These are phyloP conservation scores for Colletotrichum sojae DNA, from an alignment of 2,329 filamentous ascomycete species.

Conservation along the genomic window DNA sequence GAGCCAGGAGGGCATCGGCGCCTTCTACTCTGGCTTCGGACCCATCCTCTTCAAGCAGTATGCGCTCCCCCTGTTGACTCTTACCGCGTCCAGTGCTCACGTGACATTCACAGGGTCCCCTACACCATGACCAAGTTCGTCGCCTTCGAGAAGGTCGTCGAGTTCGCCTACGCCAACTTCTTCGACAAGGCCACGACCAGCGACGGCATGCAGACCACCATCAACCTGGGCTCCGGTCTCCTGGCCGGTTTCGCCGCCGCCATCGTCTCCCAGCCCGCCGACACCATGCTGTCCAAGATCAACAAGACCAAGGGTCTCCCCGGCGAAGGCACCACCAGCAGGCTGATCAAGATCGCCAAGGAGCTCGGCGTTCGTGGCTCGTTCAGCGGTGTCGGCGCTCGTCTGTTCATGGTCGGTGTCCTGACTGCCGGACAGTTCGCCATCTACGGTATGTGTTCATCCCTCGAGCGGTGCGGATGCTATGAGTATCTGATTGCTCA, in stretches of 20 bases:
- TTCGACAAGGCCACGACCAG: conserved; percentile 83
- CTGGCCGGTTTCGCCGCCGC: conserved; percentile 83
- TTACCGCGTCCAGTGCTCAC: background rate
- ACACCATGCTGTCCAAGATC: conserved; percentile 95
- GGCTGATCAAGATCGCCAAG: conserved; percentile 88
- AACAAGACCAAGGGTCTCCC: conserved; percentile 93
- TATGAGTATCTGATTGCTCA: background rate
- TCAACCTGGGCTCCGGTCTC: conserved; percentile 77
- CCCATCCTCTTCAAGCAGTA: conserved; percentile 87
- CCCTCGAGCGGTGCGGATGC: background rate
- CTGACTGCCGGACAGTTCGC: conserved; percentile 86
- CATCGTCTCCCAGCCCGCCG: conserved; percentile 88
- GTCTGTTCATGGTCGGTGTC: conserved; percentile 74
- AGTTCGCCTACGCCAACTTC: conserved; percentile 71
- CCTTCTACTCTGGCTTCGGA: conserved; percentile 93
- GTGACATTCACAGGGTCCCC: conserved; percentile 73
- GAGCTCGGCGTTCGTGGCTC: conserved; percentile 86
- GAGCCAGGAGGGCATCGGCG: conserved; percentile 84
- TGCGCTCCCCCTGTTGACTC: conserved; percentile 49
- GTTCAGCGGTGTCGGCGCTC: conserved; percentile 85
- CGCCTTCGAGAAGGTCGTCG: conserved; percentile 90
- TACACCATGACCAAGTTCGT: conserved; percentile 98
- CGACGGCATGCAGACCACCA: conserved; percentile 78
- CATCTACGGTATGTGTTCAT: conserved; percentile 71
- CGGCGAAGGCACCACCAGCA: conserved; percentile 84